Percentiles rank a stretch among this genome's conserved stretches.
These are phyloP conservation scores for Cotoneaster glaucophyllus DNA, from an alignment of 306 rosid genomes.

Conservation along the genomic window DNA sequence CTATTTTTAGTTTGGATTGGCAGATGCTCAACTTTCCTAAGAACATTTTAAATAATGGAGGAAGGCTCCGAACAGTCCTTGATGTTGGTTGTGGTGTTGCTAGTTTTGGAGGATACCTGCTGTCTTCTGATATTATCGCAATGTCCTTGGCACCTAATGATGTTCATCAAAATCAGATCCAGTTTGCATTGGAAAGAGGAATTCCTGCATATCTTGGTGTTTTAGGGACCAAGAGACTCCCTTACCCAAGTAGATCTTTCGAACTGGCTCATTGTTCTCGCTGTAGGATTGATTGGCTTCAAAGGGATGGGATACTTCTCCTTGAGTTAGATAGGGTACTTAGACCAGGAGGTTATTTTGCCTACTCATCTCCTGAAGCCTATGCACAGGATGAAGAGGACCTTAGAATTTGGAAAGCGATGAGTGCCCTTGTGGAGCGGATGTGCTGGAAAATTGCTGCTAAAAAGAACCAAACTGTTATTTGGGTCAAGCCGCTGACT, in stretches of 20 bases:
- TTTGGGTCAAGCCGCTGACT: constrained; percentile 88
- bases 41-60: constrained; percentile 60
- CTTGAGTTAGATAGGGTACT: constrained; percentile 90
- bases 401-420: constrained; percentile 86
- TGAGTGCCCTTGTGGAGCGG: constrained; percentile 85
- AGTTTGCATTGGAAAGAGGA: constrained; percentile 98
- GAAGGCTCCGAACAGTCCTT: constrained; percentile 83
- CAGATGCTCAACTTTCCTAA: constrained; percentile 95
- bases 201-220: constrained; percentile 97
- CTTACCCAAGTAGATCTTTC: constrained; percentile 98
- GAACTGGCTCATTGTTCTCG: constrained; percentile 99
- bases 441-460: constrained; percentile 96
- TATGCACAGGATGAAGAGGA: constrained; percentile 99
- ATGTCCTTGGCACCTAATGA: constrained; percentile 99
- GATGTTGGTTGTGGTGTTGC: constrained; percentile 99
- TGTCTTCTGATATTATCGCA: constrained; percentile 70
- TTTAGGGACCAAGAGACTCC: constrained; percentile 94
- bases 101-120: constrained; percentile 95
- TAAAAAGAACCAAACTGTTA: constrained; percentile 86
- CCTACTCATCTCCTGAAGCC: constrained; percentile 98
- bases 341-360: constrained; percentile 99
- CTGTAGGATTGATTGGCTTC: constrained; percentile 99
- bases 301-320: constrained; percentile 94
- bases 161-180: constrained; percentile 99
- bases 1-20: constrained; percentile 21